A percentile compares a stretch with the other conserved stretches of the same genome.
Conservation (phyloP, 257 asterid genomes). For the Solanum tarijense region DNA sequence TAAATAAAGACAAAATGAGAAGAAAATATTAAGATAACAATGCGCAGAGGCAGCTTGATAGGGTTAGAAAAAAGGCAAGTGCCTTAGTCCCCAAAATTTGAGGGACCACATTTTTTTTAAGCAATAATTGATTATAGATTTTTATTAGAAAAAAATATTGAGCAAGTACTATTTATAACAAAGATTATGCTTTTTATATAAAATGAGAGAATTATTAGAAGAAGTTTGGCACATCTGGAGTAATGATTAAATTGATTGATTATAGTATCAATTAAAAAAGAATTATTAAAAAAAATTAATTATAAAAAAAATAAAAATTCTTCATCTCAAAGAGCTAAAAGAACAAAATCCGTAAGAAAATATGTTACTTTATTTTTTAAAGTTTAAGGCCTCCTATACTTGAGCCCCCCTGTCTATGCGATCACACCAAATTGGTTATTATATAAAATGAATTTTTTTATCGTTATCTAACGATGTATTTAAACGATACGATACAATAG, state of each 20-base stretch:
- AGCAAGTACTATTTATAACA: background rate
- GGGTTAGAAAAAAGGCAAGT: background rate
- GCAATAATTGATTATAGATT: background rate
- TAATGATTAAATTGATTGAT: background rate
- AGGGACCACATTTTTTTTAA: background rate
- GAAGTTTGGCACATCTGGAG: background rate
- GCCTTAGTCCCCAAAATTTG: background rate
- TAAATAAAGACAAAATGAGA: too few species aligned
- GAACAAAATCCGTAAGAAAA: background rate
- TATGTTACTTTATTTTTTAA: too few species aligned
- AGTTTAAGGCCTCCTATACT: background rate
- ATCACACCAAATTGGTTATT: too few species aligned
- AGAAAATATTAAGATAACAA: background rate
- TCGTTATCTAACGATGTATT: too few species aligned
- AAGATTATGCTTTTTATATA: too few species aligned
- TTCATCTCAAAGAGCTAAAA: background rate
- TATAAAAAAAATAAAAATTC: too few species aligned
- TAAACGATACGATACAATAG: too few species aligned
- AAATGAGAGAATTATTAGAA: background rate
- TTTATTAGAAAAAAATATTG: too few species aligned
- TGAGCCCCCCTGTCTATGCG: fast-evolving
- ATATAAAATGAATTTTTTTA: fast-evolving
- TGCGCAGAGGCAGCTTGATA: fast-evolving
- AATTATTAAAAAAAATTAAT: too few species aligned
- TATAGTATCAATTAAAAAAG: too few species aligned